Evolutionary conservation across 2,329 filamentous ascomycete genomes (phyloP).

Genomic region (Fusarium caatingaense): DNA sequence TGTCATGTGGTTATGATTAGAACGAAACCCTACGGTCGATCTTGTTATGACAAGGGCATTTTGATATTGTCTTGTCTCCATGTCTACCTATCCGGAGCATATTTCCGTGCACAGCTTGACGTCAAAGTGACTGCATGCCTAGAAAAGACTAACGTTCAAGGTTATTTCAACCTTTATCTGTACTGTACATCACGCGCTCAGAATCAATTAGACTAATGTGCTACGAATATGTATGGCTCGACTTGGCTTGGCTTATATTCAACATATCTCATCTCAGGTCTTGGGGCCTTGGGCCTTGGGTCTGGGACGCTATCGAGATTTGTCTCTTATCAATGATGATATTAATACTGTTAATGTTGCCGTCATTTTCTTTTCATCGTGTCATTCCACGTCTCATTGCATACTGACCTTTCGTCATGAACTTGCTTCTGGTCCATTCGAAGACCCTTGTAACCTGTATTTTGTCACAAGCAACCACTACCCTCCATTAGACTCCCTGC

Average conservation of each 20-base stretch:
- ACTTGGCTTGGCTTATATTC: not conserved
- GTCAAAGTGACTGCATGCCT: conserved; percentile 40
- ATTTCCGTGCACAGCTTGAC: conserved; percentile 23
- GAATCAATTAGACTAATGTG: not conserved
- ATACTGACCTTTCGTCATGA: conserved; percentile 26
- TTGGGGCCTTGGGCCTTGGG: not conserved
- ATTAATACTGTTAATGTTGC: not conserved
- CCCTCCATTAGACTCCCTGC: conserved; percentile 6
- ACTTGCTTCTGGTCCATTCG: conserved; percentile 6
- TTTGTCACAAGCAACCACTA: conserved; percentile 12
- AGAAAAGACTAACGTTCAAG: not conserved
- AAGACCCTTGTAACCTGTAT: conserved; percentile 10
- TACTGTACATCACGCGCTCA: not conserved
- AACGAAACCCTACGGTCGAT: conserved; percentile 30
- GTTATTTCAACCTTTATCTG: conserved; percentile 18
- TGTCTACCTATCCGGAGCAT: conserved; percentile 8
- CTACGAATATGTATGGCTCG: not conserved
- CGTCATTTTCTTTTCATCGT: conserved; percentile 21
- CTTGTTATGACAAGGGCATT: not conserved
- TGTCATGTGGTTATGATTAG: conserved; percentile 25
- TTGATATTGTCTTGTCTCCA: not conserved
- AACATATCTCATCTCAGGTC: not conserved
- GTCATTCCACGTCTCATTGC: conserved; percentile 35
- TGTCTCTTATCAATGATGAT: not conserved
- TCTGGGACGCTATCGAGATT: conserved; percentile 6